Evolutionary conservation across 1,139 yeast genomes (phyloP).

Genomic region (Hemisphaericaspora xylofermentans): DNA sequence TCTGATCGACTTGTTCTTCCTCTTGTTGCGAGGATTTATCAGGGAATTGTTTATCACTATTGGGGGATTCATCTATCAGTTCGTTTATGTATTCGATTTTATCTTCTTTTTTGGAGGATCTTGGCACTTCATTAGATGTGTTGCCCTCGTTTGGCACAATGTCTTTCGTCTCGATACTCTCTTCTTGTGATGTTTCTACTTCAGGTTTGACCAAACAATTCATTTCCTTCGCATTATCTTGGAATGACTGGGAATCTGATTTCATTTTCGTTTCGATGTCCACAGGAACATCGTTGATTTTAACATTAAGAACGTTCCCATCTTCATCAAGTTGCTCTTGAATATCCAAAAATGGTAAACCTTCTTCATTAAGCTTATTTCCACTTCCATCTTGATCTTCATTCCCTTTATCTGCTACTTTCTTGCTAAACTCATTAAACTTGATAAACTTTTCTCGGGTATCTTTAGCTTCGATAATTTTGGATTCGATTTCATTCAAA

Average conservation of each 20-base stretch:
- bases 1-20: constrained; percentile 30
- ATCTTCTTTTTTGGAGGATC: constrained; percentile 1
- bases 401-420: constrained; percentile 1
- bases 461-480: constrained; percentile 44
- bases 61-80: neutral
- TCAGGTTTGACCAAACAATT: neutral
- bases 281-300: constrained; percentile 23
- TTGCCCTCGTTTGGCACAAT: too few species aligned
- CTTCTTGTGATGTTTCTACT: too few species aligned
- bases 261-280: neutral
- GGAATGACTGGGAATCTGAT: too few species aligned
- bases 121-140: too few species aligned
- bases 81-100: constrained; percentile 1
- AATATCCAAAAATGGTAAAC: constrained; percentile 71
- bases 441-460: constrained; percentile 33
- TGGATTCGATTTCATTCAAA: constrained; percentile 37
- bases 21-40: constrained; percentile 4
- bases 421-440: constrained; percentile 20
- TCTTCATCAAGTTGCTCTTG: constrained; percentile 83
- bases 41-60: neutral
- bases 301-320: constrained; percentile 56
- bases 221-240: neutral
- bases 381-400: constrained; percentile 17
- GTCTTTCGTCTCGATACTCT: too few species aligned
- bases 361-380: constrained; percentile 37